These are phyloP conservation scores for Aspergillus saccharolyticus DNA, from an alignment of 495 filamentous ascomycete species.

Conservation along the genomic window DNA sequence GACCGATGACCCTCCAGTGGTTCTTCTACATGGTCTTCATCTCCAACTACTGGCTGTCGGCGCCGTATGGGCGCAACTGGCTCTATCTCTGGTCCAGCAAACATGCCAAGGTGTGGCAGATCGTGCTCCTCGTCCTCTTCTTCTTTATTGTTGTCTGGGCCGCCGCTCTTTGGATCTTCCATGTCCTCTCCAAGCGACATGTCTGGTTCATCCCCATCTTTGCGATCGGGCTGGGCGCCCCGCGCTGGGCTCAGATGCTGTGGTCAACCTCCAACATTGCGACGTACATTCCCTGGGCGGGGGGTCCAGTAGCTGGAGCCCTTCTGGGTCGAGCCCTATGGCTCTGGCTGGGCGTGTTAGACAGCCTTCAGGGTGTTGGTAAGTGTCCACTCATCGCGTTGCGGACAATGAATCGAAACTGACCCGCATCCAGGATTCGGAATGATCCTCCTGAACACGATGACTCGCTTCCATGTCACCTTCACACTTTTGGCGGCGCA, in stretches of 20 bases:
- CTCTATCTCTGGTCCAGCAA: constrained; percentile 42
- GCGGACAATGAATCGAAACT: not conserved
- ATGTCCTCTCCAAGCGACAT: constrained; percentile 36
- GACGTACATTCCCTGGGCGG: constrained; percentile 42
- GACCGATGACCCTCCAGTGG: not conserved
- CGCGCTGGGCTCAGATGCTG: constrained; percentile 44
- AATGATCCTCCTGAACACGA: constrained; percentile 44
- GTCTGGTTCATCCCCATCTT: constrained; percentile 46
- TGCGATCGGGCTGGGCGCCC: constrained; percentile 43
- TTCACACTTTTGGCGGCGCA: constrained; percentile 45
- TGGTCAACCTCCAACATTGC: constrained; percentile 42
- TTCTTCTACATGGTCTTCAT: constrained; percentile 6
- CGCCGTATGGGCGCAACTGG: constrained; percentile 45
- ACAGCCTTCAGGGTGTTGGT: constrained; percentile 38
- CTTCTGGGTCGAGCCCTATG: constrained; percentile 39
- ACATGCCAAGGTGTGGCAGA: constrained; percentile 38
- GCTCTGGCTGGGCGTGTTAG: constrained; percentile 45
- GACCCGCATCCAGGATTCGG: constrained; percentile 29
- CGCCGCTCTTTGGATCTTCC: constrained; percentile 32
- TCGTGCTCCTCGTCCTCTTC: constrained; percentile 33
- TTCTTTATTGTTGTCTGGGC: constrained; percentile 44
- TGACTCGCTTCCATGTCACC: constrained; percentile 44
- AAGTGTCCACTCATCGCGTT: not conserved
- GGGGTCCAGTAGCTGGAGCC: constrained; percentile 33
- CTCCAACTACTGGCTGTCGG: constrained; percentile 31